These are phyloP conservation scores for Lichtheimia corymbifera DNA, from an alignment of 371 early-diverging fungal species.

Conservation along the genomic window DNA sequence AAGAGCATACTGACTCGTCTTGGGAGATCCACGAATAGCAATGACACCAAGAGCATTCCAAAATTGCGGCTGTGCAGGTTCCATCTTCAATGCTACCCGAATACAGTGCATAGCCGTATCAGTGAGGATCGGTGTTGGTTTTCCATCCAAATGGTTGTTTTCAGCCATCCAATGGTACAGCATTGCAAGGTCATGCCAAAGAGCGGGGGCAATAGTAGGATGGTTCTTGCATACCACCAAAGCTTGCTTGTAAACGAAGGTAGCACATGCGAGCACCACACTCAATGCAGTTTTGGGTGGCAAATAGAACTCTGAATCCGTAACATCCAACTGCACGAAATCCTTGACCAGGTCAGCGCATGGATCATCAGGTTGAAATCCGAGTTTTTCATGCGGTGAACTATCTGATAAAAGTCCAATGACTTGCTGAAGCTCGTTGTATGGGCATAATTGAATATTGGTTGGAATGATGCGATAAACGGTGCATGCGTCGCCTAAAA, in stretches of 20 bases:
- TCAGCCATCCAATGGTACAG: constrained; percentile 43
- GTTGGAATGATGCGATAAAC: constrained; percentile 51
- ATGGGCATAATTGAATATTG: constrained; percentile 49
- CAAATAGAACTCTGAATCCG: constrained; percentile 25
- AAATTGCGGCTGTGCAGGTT: constrained; percentile 57
- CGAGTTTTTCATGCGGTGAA: constrained; percentile 42
- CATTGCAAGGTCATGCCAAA: constrained; percentile 55
- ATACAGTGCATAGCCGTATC: constrained; percentile 51
- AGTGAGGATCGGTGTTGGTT: constrained; percentile 4
- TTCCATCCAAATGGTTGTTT: constrained; percentile 7
- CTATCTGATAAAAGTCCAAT: constrained; percentile 15
- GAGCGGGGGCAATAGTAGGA: constrained; percentile 31
- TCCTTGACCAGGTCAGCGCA: constrained; percentile 32
- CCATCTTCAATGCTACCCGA: constrained; percentile 66
- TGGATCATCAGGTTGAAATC: constrained; percentile 33
- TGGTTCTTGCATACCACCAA: constrained; percentile 45
- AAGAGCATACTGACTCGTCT: constrained; percentile 83
- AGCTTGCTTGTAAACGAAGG: constrained; percentile 55
- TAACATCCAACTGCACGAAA: constrained; percentile 27
- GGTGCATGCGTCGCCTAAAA: constrained; percentile 70
- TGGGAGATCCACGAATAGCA: constrained; percentile 49
- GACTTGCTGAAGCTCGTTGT: constrained; percentile 31
- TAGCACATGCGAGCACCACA: constrained; percentile 46
- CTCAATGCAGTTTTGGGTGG: constrained; percentile 38
- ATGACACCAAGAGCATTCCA: constrained; percentile 84